Evolutionary conservation across 2,329 filamentous ascomycete species (phyloP), one percentile per base, ranked within the genome.

Genomic region (Madurella fahalii): DNA sequence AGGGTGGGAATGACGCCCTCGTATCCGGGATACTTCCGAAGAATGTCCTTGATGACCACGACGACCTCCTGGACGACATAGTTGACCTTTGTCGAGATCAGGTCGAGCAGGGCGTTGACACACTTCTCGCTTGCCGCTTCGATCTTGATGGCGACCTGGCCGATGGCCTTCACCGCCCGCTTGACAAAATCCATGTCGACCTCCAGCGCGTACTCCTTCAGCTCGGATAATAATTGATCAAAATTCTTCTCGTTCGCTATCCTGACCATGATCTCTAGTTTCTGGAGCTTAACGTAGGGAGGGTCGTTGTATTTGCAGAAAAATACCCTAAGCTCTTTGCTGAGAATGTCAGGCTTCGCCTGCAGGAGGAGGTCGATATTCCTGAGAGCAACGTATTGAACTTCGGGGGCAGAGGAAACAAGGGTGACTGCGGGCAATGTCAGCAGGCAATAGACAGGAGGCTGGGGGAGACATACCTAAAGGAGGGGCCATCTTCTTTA

Each of bases 291-390:
- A 65, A 99, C 86, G 69, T 99, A 99, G 18, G 91, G 91, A 1
- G 94, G 93, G 64, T 99, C 94, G 69, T 97, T 97, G 77, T 99
- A 99, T 75, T 99, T 99, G 86, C 94, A 99, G 76, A 99, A 99
- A 76, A 99, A 99, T 9, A 99, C 94, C 43, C 94, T 85, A 66
- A 99, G 84, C 72, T 99, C 94, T 72, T 97, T 97, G 78, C 90
- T 95, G 9, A 99, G 80, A 53, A 99, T 96, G 63, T 96, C 92
- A 11, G 94, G 91, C 71, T 96, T 93, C 64, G 95, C 94, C 71
- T 99, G 94, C 25, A 99, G 80, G 5, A 99, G 79, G 34, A 99
- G 83, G 64, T 99, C 94, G 66, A 99, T 99, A 71, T 99, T 99
- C 60, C 93, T 81, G 47, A 99, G 76, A 13, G 94, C 94, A 53